These are phyloP conservation scores for Cyclotella choctawhatcheeana DNA, from an alignment of 108 stramenopile genomes.

Conservation along the genomic window DNA sequence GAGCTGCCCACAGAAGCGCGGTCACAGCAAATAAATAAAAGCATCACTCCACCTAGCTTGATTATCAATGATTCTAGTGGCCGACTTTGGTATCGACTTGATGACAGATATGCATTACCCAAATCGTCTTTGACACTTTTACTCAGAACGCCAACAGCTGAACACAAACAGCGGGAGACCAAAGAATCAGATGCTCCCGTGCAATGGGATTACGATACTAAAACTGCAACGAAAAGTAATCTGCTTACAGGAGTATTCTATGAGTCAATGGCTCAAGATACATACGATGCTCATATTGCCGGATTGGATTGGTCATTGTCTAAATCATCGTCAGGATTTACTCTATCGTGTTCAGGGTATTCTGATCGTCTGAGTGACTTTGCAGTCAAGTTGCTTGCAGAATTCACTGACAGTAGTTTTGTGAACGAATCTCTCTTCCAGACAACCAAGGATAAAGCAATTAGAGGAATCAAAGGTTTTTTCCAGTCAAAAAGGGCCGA, in stretches of 20 bases:
- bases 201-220: slow-evolving; percentile 60
- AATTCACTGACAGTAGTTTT: slow-evolving; percentile 48
- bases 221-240: slow-evolving; percentile 53
- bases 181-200: slow-evolving; percentile 12
- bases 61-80: slow-evolving; percentile 49
- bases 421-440: slow-evolving; percentile 60
- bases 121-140: slow-evolving; percentile 68
- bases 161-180: slow-evolving; percentile 36
- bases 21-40: slow-evolving; percentile 70
- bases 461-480: slow-evolving; percentile 66
- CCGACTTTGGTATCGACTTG: slow-evolving; percentile 86
- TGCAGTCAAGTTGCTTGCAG: slow-evolving; percentile 57
- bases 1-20: slow-evolving; percentile 80
- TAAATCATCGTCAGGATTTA: slow-evolving; percentile 67
- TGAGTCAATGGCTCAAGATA: slow-evolving; percentile 79
- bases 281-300: slow-evolving; percentile 84
- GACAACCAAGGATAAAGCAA: slow-evolving; percentile 66
- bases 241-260: slow-evolving; percentile 68
- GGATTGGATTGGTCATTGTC: slow-evolving; percentile 74
- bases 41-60: slow-evolving; percentile 77
- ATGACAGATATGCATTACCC: slow-evolving; percentile 87
- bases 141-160: slow-evolving; percentile 61
- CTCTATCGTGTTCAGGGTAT: slow-evolving; percentile 71
- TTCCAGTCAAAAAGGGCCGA: slow-evolving; percentile 76
- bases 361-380: slow-evolving; percentile 80